Percentiles rank a stretch among this genome's conserved stretches.
phyloP scores from a whole-genome alignment of 2,329 filamentous ascomycete genomes.

The Aspergillus pseudoviridinutans region DNA sequence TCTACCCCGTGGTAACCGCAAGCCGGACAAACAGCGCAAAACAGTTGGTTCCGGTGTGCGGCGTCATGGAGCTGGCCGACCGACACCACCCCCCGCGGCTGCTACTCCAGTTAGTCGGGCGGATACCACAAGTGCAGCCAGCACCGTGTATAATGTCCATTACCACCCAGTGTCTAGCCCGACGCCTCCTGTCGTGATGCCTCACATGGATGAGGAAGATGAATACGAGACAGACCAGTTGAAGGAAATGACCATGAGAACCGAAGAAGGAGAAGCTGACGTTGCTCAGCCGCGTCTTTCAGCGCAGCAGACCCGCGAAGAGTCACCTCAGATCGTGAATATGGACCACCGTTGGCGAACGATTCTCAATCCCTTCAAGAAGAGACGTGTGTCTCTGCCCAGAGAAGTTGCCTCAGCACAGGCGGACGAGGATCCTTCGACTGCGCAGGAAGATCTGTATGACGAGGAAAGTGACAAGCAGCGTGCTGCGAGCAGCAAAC shows the following conservation, averaged over 20 bases:
- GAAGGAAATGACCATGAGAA: conserved; percentile 22
- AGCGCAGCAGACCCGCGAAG: conserved; percentile 22
- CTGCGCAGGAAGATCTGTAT: conserved; percentile 23
- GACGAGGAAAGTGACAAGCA: conserved; percentile 42
- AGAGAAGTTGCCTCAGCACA: conserved; percentile 57
- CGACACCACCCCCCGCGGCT: conserved; percentile 45
- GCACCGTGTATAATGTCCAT: conserved; percentile 61
- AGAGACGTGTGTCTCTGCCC: conserved; percentile 55
- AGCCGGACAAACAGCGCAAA: conserved; percentile 15
- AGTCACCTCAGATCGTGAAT: conserved; percentile 31
- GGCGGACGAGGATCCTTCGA: conserved; percentile 40
- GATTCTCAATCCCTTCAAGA: conserved; percentile 55
- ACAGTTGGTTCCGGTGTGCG: conserved; percentile 8
- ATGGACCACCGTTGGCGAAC: conserved; percentile 44
- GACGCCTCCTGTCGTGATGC: conserved; percentile 40
- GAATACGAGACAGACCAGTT: conserved; percentile 18
- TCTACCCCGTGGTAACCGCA: conserved; percentile 21
- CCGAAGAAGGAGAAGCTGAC: conserved; percentile 8
- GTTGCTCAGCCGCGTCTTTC: conserved; percentile 14
- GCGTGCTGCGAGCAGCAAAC: conserved; percentile 42
- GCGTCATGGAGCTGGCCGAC: conserved; percentile 19
- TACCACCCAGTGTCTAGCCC: conserved; percentile 54
- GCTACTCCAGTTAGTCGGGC: conserved; percentile 57
- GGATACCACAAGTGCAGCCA: conserved; percentile 59
- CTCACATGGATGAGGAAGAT: conserved; percentile 30